Evolutionary conservation across 495 filamentous ascomycete genomes (phyloP).

Genomic region (Evernia prunastri): DNA sequence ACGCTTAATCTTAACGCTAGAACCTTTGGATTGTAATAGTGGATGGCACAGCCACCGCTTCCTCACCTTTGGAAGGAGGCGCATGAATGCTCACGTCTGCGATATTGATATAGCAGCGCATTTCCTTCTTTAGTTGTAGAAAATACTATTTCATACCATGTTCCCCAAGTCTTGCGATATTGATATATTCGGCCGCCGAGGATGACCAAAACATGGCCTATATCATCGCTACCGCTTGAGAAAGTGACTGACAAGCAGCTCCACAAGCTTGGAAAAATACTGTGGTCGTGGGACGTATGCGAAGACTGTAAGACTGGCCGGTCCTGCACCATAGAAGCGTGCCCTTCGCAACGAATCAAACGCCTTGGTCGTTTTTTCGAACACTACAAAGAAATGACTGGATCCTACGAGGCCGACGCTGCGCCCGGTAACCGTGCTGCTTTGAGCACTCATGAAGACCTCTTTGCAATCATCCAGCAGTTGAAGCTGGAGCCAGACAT

Average conservation of each 20-base stretch:
- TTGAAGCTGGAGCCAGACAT: conserved; percentile 21
- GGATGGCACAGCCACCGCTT: conserved; percentile 4
- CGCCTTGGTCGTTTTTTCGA: conserved; percentile 31
- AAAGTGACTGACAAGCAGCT: conserved; percentile 11
- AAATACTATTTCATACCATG: neutral
- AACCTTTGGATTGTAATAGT: neutral
- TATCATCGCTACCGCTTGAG: conserved; percentile 7
- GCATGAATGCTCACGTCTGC: neutral
- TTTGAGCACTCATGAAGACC: conserved; percentile 28
- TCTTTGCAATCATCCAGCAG: conserved; percentile 27
- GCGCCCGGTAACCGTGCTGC: conserved; percentile 21
- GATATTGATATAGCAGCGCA: neutral
- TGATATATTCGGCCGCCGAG: neutral
- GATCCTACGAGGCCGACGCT: conserved; percentile 26
- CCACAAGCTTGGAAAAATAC: conserved; percentile 1
- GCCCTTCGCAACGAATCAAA: conserved; percentile 23
- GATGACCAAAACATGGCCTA: neutral
- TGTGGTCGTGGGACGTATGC: conserved; percentile 33
- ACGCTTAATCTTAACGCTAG: neutral
- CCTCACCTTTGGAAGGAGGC: too few relatives aligned
- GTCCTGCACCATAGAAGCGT: conserved; percentile 17
- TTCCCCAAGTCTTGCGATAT: neutral
- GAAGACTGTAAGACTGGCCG: conserved; percentile 20
- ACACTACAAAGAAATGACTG: conserved; percentile 29
- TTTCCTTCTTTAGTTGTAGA: neutral